Base-by-base conservation (phyloP, 768 basidiomycete species). In the Naganishia onofrii region DNA sequence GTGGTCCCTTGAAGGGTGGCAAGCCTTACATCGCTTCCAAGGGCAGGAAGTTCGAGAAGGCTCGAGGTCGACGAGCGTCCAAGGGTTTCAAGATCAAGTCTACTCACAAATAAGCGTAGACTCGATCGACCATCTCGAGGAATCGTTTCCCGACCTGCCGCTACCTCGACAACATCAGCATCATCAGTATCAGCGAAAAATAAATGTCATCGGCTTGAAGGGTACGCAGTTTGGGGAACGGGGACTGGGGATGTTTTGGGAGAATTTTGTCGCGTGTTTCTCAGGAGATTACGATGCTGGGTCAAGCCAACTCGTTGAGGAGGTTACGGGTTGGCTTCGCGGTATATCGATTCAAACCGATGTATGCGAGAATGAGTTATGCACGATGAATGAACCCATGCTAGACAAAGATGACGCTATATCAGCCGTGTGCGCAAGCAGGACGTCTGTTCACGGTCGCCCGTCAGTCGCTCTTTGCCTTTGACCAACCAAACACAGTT, bases 1-100 rank as follows among this genome's bases (percentile, higher is more conserved):
- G 95, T 83, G 87, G 90, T 74, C 93, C 93, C 68, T 92, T 94
- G 89, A 92, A 97, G 84, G 85, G 96, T 89, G 97, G 95, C 87
- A 96, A 94, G 85, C 96, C 96, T 57, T 90, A 93, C 85, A 91
- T 93, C 56, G 85, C 84, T 78, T 93, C 92, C 81, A 96, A 95
- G 85, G 95, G 96, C 73, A 91, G 94, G 87, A 97, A 96, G 84
- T 95, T 96, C 89, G 95, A 99, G 86, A 89, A 89, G 81, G 95
- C 85, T 82, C 94, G 95, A 88, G 95, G 95, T 86, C 91, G 95
- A 87, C 88, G 95, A 90, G 91, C 72, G 76, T 77, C 76, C 31
- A 74, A 72, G 70, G 79, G 79, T 74, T 80, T 80, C 78, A 80
- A 80, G 77, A 80, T 80, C 78, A 78, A 78, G 76, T 76, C 76